Evolutionary conservation across 2,329 filamentous ascomycete species (phyloP).

Genomic region (Paracoccidioides brasiliensis): DNA sequence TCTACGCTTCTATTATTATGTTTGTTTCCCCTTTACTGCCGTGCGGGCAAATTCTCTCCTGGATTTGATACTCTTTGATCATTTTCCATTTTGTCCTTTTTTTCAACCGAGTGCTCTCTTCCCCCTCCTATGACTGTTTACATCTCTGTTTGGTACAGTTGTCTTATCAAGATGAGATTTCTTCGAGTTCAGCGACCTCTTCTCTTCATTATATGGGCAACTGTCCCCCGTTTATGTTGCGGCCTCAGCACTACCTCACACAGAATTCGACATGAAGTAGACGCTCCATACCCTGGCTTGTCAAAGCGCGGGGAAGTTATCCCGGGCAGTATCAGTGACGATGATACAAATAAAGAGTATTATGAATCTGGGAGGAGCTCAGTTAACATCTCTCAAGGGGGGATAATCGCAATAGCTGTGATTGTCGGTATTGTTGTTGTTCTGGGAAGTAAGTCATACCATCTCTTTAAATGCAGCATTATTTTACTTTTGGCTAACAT

Average conservation of each 20-base stretch:
- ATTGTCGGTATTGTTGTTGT: constrained; percentile 55
- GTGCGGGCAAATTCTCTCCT: neutral
- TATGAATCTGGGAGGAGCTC: constrained; percentile 53
- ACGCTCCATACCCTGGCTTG: neutral
- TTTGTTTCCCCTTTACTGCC: too few species aligned
- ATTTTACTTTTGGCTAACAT: neutral
- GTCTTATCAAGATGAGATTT: neutral
- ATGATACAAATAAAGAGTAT: constrained; percentile 38
- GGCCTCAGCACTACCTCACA: neutral
- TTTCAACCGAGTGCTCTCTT: neutral
- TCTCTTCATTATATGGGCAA: neutral
- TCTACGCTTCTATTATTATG: too few species aligned
- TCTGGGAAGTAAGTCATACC: constrained; percentile 49
- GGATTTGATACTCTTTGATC: neutral
- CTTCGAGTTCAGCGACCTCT: neutral
- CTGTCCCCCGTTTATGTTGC: neutral
- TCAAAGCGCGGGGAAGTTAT: neutral
- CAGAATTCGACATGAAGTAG: neutral
- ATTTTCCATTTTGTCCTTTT: neutral
- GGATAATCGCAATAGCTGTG: constrained; percentile 60
- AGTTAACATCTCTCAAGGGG: constrained; percentile 53
- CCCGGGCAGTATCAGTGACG: constrained; percentile 13
- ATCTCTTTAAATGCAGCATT: neutral
- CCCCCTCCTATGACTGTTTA: neutral
- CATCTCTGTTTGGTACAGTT: neutral